phyloP scores from a whole-genome alignment of 371 early-diverging fungal species.

The Mucor piriformis region DNA sequence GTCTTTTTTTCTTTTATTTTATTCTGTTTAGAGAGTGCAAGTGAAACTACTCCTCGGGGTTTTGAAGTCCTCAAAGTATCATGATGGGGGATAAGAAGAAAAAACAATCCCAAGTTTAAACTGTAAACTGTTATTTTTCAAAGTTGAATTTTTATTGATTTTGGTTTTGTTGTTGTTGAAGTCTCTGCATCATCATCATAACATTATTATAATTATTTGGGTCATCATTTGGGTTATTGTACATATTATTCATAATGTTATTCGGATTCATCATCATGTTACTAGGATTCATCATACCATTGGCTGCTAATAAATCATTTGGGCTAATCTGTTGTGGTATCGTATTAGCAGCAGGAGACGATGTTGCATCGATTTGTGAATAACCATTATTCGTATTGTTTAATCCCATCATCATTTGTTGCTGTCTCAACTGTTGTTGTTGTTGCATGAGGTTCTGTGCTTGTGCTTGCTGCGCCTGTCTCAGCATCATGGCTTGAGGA shows the following conservation, averaged over 20 bases:
- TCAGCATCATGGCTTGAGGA: constrained; percentile 25
- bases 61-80: too few species aligned
- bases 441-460: constrained; percentile 28
- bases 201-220: constrained; percentile 34
- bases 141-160: constrained; percentile 1
- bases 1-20: too few species aligned
- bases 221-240: constrained; percentile 23
- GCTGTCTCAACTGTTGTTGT: constrained; percentile 27
- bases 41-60: too few species aligned
- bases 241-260: constrained; percentile 31
- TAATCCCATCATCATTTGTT: constrained; percentile 34
- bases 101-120: too few species aligned
- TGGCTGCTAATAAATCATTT: constrained; percentile 33
- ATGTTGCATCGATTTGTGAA: constrained; percentile 17
- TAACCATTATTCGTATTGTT: constrained; percentile 7
- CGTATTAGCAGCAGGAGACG: constrained; percentile 14
- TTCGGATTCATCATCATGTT: constrained; percentile 29
- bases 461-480: constrained; percentile 33
- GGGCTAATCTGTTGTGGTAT: constrained; percentile 26
- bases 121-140: too few species aligned
- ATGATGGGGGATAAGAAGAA: too few species aligned
- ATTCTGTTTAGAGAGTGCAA: too few species aligned
- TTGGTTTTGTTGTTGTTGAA: constrained; percentile 24
- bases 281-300: constrained; percentile 36
- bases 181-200: constrained; percentile 46